Percentiles rank a stretch among this genome's conserved stretches.
These are phyloP conservation scores for Epichloe hybrida DNA, from an alignment of 2,329 filamentous ascomycete species.

Conservation along the genomic window DNA sequence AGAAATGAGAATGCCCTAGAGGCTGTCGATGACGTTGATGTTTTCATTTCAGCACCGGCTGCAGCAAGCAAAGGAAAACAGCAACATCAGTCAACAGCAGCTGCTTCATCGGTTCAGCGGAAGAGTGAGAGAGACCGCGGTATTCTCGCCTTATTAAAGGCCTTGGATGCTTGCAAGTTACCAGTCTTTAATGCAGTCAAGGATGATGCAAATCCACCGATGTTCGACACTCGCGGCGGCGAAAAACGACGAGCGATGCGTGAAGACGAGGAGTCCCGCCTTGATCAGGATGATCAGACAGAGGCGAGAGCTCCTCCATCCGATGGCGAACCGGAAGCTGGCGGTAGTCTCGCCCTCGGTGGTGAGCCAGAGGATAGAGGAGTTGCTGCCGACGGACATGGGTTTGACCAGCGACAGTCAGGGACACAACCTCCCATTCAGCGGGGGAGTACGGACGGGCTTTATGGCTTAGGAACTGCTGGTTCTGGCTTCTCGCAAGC, in stretches of 20 bases:
- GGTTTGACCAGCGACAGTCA: constrained; percentile 45
- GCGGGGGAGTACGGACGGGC: constrained; percentile 39
- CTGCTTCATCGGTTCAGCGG: neutral
- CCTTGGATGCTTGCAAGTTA: constrained; percentile 24
- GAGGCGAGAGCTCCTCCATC: constrained; percentile 30
- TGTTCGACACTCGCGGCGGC: constrained; percentile 75
- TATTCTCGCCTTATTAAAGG: constrained; percentile 23
- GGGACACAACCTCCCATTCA: constrained; percentile 69
- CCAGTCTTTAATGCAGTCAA: constrained; percentile 8
- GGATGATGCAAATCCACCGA: constrained; percentile 39
- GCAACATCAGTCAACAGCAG: constrained; percentile 5
- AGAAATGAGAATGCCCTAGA: constrained; percentile 37
- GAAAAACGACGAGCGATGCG: constrained; percentile 67
- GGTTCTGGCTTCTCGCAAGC: constrained; percentile 34
- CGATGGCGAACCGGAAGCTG: constrained; percentile 69
- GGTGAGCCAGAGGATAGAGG: constrained; percentile 83
- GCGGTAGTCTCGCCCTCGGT: constrained; percentile 73
- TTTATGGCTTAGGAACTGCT: constrained; percentile 39
- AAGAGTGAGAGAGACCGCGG: constrained; percentile 10
- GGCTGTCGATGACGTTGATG: constrained; percentile 19
- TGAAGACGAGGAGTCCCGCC: constrained; percentile 50
- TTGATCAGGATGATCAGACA: constrained; percentile 34
- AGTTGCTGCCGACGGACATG: constrained; percentile 32
- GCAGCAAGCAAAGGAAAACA: constrained; percentile 8
- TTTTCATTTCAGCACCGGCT: constrained; percentile 14